Evolutionary conservation across 495 filamentous ascomycete genomes (phyloP).

Genomic region (Aspergillus campestris): DNA sequence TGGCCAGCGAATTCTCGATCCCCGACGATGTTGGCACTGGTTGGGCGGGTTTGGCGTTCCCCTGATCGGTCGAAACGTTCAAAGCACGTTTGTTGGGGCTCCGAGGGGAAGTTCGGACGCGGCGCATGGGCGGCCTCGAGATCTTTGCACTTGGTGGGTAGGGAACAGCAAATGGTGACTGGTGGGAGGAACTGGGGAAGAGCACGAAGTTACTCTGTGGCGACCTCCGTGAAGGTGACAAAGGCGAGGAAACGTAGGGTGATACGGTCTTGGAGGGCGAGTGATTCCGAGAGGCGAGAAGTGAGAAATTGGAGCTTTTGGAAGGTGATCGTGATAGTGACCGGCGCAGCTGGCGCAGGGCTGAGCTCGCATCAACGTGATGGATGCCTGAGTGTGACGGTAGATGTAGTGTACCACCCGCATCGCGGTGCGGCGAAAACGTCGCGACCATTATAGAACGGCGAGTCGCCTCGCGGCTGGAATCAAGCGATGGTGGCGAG

Average conservation of each 20-base stretch:
- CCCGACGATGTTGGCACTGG: conserved; percentile 29
- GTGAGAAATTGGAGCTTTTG: conserved; percentile 58
- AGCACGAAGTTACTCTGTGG: conserved; percentile 39
- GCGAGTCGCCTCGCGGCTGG: conserved; percentile 12
- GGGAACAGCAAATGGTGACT: conserved; percentile 45
- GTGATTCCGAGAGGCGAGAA: conserved; percentile 48
- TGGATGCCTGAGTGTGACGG: conserved; percentile 75
- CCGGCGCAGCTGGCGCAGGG: conserved; percentile 68
- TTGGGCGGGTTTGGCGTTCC: conserved; percentile 51
- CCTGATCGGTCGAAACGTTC: conserved; percentile 58
- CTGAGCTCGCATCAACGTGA: conserved; percentile 67
- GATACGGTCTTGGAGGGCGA: conserved; percentile 41
- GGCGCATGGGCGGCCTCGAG: conserved; percentile 38
- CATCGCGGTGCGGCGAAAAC: conserved; percentile 49
- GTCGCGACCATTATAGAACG: conserved; percentile 40
- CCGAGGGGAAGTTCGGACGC: conserved; percentile 55
- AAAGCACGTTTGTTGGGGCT: conserved; percentile 72
- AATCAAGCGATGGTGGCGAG: conserved; percentile 7
- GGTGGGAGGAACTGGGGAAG: conserved; percentile 37
- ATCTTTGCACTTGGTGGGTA: conserved; percentile 45
- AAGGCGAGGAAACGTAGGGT: conserved; percentile 40
- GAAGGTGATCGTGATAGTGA: conserved; percentile 84
- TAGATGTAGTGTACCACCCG: conserved; percentile 72
- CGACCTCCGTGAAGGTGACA: conserved; percentile 42
- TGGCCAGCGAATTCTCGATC: conserved; percentile 48